phyloP scores from a whole-genome alignment of 2,329 filamentous ascomycete genomes.

The Arthrobotrys sphaeroides region DNA sequence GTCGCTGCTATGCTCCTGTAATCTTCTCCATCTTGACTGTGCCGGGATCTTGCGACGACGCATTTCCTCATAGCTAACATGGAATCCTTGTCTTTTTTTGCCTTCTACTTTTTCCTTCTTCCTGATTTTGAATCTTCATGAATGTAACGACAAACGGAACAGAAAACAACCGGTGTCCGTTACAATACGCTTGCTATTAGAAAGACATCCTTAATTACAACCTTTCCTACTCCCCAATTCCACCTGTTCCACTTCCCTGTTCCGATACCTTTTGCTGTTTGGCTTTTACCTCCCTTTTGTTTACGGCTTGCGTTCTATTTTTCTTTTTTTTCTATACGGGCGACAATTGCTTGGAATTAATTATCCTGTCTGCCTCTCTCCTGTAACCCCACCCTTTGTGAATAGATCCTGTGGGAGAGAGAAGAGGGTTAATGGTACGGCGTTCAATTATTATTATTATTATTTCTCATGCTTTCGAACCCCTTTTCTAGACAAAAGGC shows the following conservation, averaged over 20 bases:
- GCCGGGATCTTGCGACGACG: not conserved
- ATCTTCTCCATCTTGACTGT: not conserved
- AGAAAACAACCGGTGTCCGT: conserved; percentile 2
- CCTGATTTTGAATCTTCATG: not conserved
- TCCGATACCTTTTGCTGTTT: conserved; percentile 4
- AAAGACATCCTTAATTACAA: conserved; percentile 3
- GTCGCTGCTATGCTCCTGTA: conserved; percentile 29
- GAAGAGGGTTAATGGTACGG: not conserved
- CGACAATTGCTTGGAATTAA: not conserved
- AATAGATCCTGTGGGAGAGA: conserved; percentile 5
- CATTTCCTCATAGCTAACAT: conserved; percentile 1
- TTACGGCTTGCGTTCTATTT: not conserved
- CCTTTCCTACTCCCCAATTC: not conserved
- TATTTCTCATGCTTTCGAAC: not conserved
- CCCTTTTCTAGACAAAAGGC: conserved; percentile 14
- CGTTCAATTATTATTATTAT: conserved; percentile 10
- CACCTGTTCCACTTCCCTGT: not conserved
- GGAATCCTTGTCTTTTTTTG: too few relatives aligned
- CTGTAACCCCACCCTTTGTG: not conserved
- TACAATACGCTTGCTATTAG: not conserved
- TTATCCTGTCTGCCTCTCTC: not conserved
- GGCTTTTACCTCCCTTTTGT: not conserved
- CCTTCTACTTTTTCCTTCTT: not conserved
- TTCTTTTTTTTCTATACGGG: not conserved
- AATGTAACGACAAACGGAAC: not conserved